A percentile compares a stretch with the other conserved stretches of the same genome.
Conservation (phyloP, 352 stramenopile genomes). For the Pythium vanterpoolii region DNA sequence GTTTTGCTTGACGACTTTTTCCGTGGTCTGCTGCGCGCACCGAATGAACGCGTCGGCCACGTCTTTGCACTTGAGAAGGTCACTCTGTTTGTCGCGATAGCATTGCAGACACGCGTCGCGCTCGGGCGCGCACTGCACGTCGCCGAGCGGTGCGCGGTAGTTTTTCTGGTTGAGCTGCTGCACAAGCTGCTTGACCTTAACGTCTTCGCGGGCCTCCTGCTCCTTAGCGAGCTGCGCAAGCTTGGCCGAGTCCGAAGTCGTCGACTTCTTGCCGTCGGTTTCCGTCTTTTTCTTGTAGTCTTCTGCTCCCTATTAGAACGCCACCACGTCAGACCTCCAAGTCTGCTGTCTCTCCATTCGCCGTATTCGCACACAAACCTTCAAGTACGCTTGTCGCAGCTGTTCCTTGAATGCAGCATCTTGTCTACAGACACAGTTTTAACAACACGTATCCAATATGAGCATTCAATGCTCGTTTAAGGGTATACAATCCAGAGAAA, state of each 20-base stretch:
- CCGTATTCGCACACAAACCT: too few relatives aligned
- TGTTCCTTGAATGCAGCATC: slow-evolving; percentile 68
- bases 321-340: background rate
- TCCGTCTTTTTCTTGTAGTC: slow-evolving; percentile 68
- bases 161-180: slow-evolving; percentile 81
- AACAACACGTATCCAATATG: background rate
- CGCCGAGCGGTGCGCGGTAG: slow-evolving; percentile 73
- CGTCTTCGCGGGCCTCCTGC: slow-evolving; percentile 60
- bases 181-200: slow-evolving; percentile 71
- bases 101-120: slow-evolving; percentile 81
- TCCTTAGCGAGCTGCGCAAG: slow-evolving; percentile 68
- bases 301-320: slow-evolving; percentile 42
- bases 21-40: slow-evolving; percentile 78
- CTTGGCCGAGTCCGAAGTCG: slow-evolving; percentile 27
- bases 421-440: slow-evolving; percentile 30
- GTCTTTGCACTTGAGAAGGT: slow-evolving; percentile 84
- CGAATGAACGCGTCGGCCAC: slow-evolving; percentile 82
- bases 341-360: background rate
- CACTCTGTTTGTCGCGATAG: slow-evolving; percentile 79
- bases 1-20: slow-evolving; percentile 75
- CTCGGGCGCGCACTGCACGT: slow-evolving; percentile 78
- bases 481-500: background rate
- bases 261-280: slow-evolving; percentile 36
- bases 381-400: slow-evolving; percentile 70
- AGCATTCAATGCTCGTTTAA: background rate